phyloP scores from a whole-genome alignment of 2,329 filamentous ascomycete genomes.

The Diaporthe vexans region DNA sequence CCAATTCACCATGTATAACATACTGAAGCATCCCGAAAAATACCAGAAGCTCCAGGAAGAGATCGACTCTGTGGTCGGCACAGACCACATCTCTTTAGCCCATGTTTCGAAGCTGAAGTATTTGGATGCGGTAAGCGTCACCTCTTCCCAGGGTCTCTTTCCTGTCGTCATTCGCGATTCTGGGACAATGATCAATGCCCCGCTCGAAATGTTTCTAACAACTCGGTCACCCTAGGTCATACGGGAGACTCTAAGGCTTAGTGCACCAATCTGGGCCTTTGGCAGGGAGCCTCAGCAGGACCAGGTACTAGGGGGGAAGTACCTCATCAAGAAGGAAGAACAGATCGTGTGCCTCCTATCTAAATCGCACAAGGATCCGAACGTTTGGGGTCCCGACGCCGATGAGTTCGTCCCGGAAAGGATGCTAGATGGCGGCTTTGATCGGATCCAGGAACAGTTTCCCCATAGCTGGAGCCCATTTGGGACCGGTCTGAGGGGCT shows the following conservation, averaged over 20 bases:
- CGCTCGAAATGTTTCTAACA: neutral
- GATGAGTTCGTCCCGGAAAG: conserved; percentile 43
- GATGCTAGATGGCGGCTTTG: conserved; percentile 42
- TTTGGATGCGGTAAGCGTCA: conserved; percentile 43
- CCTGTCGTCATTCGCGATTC: conserved; percentile 5
- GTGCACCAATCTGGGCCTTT: conserved; percentile 14
- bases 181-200: neutral
- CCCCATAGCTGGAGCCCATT: conserved; percentile 1
- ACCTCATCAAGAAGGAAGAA: neutral
- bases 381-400: conserved; percentile 42
- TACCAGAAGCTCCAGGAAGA: conserved; percentile 42
- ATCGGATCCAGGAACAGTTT: conserved; percentile 8
- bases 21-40: conserved; percentile 41
- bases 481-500: neutral
- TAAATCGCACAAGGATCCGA: conserved; percentile 41
- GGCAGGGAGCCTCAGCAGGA: neutral
- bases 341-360: conserved; percentile 36
- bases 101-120: conserved; percentile 43
- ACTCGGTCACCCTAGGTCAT: neutral
- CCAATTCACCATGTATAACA: conserved; percentile 40
- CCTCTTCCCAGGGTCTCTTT: conserved; percentile 30
- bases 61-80: conserved; percentile 43
- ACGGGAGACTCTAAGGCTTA: conserved; percentile 9
- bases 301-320: conserved; percentile 1
- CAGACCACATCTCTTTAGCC: conserved; percentile 33